Evolutionary conservation across 768 basidiomycete genomes (phyloP), one percentile per base, ranked within the genome.

Genomic region (Mycena albidolilacea): DNA sequence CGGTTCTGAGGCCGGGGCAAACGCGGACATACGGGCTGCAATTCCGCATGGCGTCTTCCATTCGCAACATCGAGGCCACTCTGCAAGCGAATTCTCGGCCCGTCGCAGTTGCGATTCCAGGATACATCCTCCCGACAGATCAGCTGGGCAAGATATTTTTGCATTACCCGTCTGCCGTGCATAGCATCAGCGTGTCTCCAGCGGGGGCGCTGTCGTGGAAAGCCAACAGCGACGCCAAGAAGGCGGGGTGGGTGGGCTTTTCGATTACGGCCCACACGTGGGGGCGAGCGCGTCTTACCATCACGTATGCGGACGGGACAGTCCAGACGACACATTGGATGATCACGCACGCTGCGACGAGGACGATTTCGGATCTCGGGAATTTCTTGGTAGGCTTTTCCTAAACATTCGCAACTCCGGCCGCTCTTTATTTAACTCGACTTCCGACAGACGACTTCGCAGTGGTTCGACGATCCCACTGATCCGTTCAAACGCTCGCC

Each of bases 311-410:
- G n/a, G 88, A 90, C 71, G 88, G 88, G 10, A 85, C 85, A 4
- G 74, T 87, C 8, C 88, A 89, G 75, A 89, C 88, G 0, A 81
- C 89, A 5, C 86, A 89, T 72, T 90, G 87, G 77, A 86, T 86
- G 67, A 80, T 87, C 12, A 88, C 87, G 6, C 84, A 88, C 59
- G 81, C 81, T 7, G 87, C 87, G 7, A 84, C 86, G 0, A 78
- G 86, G 64, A 81, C 81, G 17, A 79, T 90, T 38, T 80, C 84
- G 17, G 82, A 90, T 75, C 80, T 90, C 1, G 89, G 89, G 17
- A 84, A 84, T 68, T 90, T 90, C 81, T 78, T 90, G 68, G 74
- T 69, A 15, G 5, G 70, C 30, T 39, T 7, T 59, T n/a, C 38
- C 8, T 1, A 1, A 21, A 5, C 0, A 43, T 67, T 71, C 1